These are phyloP conservation scores for Phaffomyces thermotolerans DNA, from an alignment of 805 yeast genomes.

Conservation along the genomic window DNA sequence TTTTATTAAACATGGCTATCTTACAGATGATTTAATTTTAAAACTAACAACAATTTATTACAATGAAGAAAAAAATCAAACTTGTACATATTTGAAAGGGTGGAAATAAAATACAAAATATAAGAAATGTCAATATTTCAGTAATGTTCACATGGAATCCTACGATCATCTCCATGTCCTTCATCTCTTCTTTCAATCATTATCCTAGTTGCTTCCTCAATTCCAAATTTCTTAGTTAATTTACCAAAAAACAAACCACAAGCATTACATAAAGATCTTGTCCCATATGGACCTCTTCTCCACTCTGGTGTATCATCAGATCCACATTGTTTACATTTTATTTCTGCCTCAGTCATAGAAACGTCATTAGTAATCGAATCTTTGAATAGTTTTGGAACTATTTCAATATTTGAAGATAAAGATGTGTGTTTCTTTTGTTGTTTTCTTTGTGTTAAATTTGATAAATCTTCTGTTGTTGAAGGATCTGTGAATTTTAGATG, in stretches of 20 bases:
- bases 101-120: background rate
- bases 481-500: background rate
- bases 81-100: background rate
- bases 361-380: background rate
- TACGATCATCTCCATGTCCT: constrained; percentile 23
- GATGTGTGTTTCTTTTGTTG: background rate
- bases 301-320: constrained; percentile 81
- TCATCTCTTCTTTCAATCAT: constrained; percentile 19
- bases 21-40: no score
- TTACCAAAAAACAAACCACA: constrained; percentile 78
- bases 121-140: background rate
- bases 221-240: constrained; percentile 42
- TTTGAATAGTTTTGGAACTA: background rate
- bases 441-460: background rate
- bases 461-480: background rate
- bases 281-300: constrained; percentile 86
- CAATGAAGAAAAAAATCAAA: background rate
- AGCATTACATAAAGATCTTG: constrained; percentile 81
- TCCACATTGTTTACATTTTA: constrained; percentile 61
- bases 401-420: no score
- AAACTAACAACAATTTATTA: background rate
- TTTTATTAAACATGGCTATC: no score
- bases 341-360: no score
- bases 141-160: constrained; percentile 17
- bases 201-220: constrained; percentile 21